Evolutionary conservation across 2,329 filamentous ascomycete genomes (phyloP).

Genomic region (Fusarium poae): DNA sequence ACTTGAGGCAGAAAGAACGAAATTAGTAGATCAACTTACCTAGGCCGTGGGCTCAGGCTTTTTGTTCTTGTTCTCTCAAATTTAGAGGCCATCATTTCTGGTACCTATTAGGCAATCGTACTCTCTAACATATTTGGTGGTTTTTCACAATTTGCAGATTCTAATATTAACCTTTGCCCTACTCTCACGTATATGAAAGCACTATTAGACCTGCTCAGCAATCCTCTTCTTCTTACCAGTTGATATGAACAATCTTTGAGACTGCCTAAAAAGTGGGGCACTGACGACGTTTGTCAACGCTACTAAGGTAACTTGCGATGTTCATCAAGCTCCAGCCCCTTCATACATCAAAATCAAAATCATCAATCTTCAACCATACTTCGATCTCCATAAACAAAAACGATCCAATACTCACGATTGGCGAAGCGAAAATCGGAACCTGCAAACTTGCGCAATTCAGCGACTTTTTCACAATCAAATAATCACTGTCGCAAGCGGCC

Average conservation of each 20-base stretch:
- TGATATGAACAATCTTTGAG: background rate
- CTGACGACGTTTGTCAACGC: background rate
- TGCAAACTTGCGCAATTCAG: background rate
- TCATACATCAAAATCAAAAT: slow-evolving; percentile 7
- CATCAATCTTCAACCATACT: background rate
- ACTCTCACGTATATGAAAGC: too few relatives aligned
- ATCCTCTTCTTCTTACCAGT: background rate
- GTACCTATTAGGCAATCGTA: too few relatives aligned
- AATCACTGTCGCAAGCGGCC: background rate
- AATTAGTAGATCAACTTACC: too few relatives aligned
- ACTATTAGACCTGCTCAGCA: too few relatives aligned
- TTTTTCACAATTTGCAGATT: too few relatives aligned
- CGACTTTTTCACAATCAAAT: background rate
- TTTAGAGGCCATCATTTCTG: too few relatives aligned
- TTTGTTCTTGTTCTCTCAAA: too few relatives aligned
- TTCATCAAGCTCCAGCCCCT: slow-evolving; percentile 16
- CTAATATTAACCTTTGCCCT: too few relatives aligned
- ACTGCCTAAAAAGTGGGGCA: slow-evolving; percentile 20
- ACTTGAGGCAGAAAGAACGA: too few relatives aligned
- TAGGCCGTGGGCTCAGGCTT: too few relatives aligned
- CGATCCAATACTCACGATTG: background rate
- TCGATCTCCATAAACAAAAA: background rate
- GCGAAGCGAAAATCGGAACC: background rate
- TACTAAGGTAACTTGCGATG: slow-evolving; percentile 21
- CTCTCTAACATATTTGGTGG: too few relatives aligned